A percentile compares a stretch with the other conserved stretches of the same genome.
These are phyloP conservation scores for Patellaria atrata DNA, from an alignment of 495 filamentous ascomycete genomes.

Conservation along the genomic window DNA sequence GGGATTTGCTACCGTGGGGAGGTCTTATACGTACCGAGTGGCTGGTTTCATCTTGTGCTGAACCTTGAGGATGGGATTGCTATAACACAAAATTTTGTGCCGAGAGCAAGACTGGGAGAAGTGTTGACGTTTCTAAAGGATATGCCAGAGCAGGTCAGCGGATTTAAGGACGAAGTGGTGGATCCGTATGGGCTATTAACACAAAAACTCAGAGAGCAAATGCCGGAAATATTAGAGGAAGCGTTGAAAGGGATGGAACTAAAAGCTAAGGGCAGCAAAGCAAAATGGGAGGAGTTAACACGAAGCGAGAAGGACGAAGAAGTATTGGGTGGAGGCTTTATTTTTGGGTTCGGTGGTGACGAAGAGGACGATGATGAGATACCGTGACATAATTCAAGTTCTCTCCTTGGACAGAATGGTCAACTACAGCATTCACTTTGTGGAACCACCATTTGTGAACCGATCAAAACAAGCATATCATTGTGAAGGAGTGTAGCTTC, in stretches of 20 bases:
- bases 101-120: conserved; percentile 53
- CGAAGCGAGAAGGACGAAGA: conserved; percentile 32
- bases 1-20: conserved; percentile 80
- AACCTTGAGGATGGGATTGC: conserved; percentile 75
- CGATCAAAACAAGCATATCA: too few relatives aligned
- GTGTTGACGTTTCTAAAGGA: conserved; percentile 73
- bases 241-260: conserved; percentile 50
- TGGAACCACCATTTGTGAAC: too few relatives aligned
- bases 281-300: conserved; percentile 75
- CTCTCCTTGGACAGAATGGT: too few relatives aligned
- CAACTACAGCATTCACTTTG: too few relatives aligned
- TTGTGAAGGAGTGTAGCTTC: too few relatives aligned
- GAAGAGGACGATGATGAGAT: conserved; percentile 29
- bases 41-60: conserved; percentile 96
- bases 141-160: conserved; percentile 71
- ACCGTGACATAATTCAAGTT: conserved; percentile 12
- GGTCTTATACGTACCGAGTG: conserved; percentile 80
- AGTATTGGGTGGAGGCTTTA: conserved; percentile 49
- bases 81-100: conserved; percentile 93
- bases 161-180: conserved; percentile 58
- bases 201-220: conserved; percentile 44
- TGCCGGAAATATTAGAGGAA: conserved; percentile 51
- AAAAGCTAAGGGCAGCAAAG: conserved; percentile 42
- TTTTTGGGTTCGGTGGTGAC: conserved; percentile 57
- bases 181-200: conserved; percentile 65